Evolutionary conservation across 495 filamentous ascomycete genomes (phyloP), one percentile per base, ranked within the genome.

Genomic region (Tuber umbilicatum): DNA sequence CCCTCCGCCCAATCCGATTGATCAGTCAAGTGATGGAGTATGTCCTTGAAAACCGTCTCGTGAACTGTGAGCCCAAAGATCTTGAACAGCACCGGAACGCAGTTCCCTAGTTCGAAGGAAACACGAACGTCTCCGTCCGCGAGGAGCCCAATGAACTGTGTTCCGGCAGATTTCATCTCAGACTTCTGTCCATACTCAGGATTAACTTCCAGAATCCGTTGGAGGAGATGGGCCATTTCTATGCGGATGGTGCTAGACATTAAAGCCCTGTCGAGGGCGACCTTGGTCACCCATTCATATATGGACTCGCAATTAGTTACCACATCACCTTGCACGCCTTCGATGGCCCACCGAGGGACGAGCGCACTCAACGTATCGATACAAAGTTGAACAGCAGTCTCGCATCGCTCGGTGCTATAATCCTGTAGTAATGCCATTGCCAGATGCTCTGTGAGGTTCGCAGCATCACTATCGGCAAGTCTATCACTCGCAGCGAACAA

Each of bases 241-340:
- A 90, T 87, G 72, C 92, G 90, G n/a, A 91, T 87, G 42, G 85
- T 86, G 23, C 90, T 82, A 7, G 94, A 94, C 23, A 91, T 85
- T 72, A 89, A 87, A 27, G 87, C 87, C 69, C 86, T 89, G 40
- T 87, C 85, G 23, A 97, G 80, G 2, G 88, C 86, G 27, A 85
- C 86, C 45, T 88, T 89, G 35, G 93, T 87, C 77, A 94, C 90
- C 87, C 92, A 94, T 35, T 86, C 82, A 83, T 97, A 98, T n/a
- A 98, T 82, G 68, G 93, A 90, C 69, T 88, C 86, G 39, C 89
- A 92, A 72, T 87, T 85, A 1, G 88, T 86, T 23, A 85, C 86
- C 27, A 96, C 83, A n/a, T 88, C 85, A 43, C 86, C 86, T 38
- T 84, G 83, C 21, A 84, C 84, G 2, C 83, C 84, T 60, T 86